Evolutionary conservation across 805 yeast species (phyloP).

Genomic region (Hyphopichia homilentoma): DNA sequence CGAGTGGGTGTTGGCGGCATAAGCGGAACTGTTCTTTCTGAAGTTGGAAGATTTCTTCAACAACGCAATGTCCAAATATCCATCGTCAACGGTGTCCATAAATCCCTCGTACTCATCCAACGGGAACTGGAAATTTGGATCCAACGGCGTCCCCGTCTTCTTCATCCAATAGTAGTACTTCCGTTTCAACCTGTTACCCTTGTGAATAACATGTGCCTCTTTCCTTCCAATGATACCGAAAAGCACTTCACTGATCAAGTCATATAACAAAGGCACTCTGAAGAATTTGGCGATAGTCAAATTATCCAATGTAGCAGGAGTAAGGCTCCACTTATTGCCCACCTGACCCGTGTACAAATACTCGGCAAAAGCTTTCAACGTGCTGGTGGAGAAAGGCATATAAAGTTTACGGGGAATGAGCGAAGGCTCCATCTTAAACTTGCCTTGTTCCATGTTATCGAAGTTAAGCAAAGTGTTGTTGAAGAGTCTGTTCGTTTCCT

Average conservation of each 20-base stretch:
- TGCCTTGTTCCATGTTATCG: constrained; percentile 26
- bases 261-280: constrained; percentile 67
- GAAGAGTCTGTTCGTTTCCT: constrained; percentile 6
- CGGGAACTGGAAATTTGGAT: constrained; percentile 28
- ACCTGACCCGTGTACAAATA: constrained; percentile 78
- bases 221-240: constrained; percentile 68
- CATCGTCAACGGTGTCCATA: constrained; percentile 61
- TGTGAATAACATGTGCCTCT: constrained; percentile 47
- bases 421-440: constrained; percentile 51
- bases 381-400: constrained; percentile 59
- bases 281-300: constrained; percentile 60
- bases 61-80: constrained; percentile 53
- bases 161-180: constrained; percentile 22
- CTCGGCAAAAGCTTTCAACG: constrained; percentile 66
- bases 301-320: constrained; percentile 65
- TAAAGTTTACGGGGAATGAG: constrained; percentile 65
- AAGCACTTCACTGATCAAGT: constrained; percentile 62
- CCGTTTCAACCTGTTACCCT: constrained; percentile 35
- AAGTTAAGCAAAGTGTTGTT: constrained; percentile 28
- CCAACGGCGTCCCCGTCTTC: constrained; percentile 18
- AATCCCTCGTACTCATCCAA: constrained; percentile 53
- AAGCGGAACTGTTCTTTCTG: constrained; percentile 18
- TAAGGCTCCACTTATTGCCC: constrained; percentile 68
- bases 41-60: constrained; percentile 43
- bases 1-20: constrained; percentile 11